Evolutionary conservation across 2,329 filamentous ascomycete genomes (phyloP).

Genomic region (Aspergillus novofumigatus): DNA sequence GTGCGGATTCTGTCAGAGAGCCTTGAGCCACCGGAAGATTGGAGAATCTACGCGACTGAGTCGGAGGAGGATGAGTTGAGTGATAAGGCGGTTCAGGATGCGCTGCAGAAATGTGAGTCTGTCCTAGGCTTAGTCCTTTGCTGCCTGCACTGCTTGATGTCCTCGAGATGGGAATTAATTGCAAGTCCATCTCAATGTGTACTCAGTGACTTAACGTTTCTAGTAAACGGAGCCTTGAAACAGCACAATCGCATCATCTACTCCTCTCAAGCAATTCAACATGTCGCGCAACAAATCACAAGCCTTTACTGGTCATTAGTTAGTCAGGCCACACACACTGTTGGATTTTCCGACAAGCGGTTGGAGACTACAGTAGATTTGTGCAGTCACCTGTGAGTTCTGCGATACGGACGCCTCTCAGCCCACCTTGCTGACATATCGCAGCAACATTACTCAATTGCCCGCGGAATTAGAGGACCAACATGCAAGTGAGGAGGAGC

Average conservation of each 20-base stretch:
- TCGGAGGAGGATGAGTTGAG: conserved; percentile 44
- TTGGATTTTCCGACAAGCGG: conserved; percentile 20
- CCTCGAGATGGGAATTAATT: neutral
- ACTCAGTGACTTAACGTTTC: conserved; percentile 1
- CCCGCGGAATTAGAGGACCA: conserved; percentile 33
- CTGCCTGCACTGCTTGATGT: neutral
- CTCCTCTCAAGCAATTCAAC: conserved; percentile 51
- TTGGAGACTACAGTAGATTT: conserved; percentile 39
- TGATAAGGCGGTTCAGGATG: conserved; percentile 48
- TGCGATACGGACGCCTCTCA: neutral
- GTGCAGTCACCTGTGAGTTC: conserved; percentile 34
- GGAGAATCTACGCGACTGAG: conserved; percentile 41
- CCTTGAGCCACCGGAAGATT: conserved; percentile 45
- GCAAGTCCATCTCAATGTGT: neutral
- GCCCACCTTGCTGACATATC: conserved; percentile 4
- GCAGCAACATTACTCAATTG: conserved; percentile 38
- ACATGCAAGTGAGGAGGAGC: conserved; percentile 28
- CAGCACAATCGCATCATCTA: conserved; percentile 53
- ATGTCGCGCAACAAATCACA: conserved; percentile 54
- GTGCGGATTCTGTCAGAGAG: conserved; percentile 50
- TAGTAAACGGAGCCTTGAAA: conserved; percentile 50
- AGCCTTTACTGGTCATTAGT: conserved; percentile 52
- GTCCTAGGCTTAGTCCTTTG: neutral
- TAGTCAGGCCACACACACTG: conserved; percentile 29
- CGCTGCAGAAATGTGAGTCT: conserved; percentile 46